Evolutionary conservation across 1,284 basidiomycete species (phyloP), one percentile per base, ranked within the genome.

Genomic region (Microbotryum silenes-acaulis): DNA sequence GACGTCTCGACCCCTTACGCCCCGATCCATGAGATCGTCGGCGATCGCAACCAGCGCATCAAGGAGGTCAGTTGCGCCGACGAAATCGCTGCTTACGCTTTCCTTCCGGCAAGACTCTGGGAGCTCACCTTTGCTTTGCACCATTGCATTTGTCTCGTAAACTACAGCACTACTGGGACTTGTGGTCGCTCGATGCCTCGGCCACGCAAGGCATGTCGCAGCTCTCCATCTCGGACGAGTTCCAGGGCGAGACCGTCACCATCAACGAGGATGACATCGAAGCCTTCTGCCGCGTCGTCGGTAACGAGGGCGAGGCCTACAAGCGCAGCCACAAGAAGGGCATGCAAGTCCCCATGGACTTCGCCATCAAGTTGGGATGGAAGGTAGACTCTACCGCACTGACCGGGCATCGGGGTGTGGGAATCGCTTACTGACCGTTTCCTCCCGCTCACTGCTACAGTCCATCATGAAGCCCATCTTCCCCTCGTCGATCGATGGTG

Each of bases 341-440:
- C 58, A 64, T 68, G 67, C 60, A 66, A 56, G 56, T 90, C 44
- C 94, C 94, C 0, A 96, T 98, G 91, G 96, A 98, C 79, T 97
- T 96, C 74, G 91, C 92, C 59, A 98, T 98, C 73, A 93, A 97
- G 62, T 88, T 92, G 54, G 92, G 93, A 51, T 97, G 94, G 93
- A 85, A 91, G 85, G 89, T 89, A 73, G 68, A 85, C 77, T 52
- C 9, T 47, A 14, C 18, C 16, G 23, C 50, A n/a, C 31, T 50
- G 55, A 57, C 31, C 31, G 31, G 31, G 31, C 31, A 10, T 31
- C 31, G 31, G 31, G 7, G 7, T 31, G 9, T 10, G 9, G 9
- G 31, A 10, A 31, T 10, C 6, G 31, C 31, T 31, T 31, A 29
- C 48, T 53, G n/a, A 27, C 45, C 31, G 9, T 46, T 23, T 20